These are phyloP conservation scores for Letharia columbiana DNA, from an alignment of 495 filamentous ascomycete genomes.

Conservation along the genomic window DNA sequence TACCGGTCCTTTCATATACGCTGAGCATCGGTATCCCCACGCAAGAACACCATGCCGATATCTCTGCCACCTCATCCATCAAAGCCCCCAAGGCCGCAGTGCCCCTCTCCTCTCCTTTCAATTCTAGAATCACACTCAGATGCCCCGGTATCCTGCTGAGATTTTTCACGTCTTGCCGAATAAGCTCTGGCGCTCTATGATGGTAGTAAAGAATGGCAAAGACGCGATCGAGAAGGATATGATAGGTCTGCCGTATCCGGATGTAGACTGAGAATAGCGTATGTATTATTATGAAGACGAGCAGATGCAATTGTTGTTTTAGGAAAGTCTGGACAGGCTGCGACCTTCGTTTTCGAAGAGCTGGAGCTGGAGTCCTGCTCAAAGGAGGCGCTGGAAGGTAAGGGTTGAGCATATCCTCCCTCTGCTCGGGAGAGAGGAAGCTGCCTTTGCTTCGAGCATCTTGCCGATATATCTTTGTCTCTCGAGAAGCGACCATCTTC, in stretches of 20 bases:
- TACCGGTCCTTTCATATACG: slow-evolving; percentile 87
- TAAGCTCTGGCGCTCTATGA: slow-evolving; percentile 84
- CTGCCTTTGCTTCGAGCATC: slow-evolving; percentile 51
- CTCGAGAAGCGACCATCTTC: slow-evolving; percentile 46
- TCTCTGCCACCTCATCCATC: slow-evolving; percentile 81
- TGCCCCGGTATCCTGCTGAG: slow-evolving; percentile 69
- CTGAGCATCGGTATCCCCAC: slow-evolving; percentile 77
- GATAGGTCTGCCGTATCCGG: slow-evolving; percentile 67
- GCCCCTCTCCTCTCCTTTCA: slow-evolving; percentile 58
- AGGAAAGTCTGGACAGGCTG: slow-evolving; percentile 60
- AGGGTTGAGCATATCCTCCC: slow-evolving; percentile 62
- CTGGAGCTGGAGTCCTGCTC: slow-evolving; percentile 23
- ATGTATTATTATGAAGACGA: slow-evolving; percentile 67
- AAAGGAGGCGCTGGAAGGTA: slow-evolving; percentile 60
- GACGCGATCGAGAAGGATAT: slow-evolving; percentile 62
- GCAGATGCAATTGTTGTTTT: slow-evolving; percentile 52
- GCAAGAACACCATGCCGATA: slow-evolving; percentile 84
- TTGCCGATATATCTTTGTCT: slow-evolving; percentile 52
- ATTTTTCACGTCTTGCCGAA: slow-evolving; percentile 74
- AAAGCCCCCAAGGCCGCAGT: slow-evolving; percentile 65
- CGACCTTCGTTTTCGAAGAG: slow-evolving; percentile 27
- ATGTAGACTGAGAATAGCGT: slow-evolving; percentile 79
- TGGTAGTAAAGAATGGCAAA: slow-evolving; percentile 82
- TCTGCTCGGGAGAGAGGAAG: slow-evolving; percentile 54
- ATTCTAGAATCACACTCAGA: slow-evolving; percentile 73